Evolutionary conservation across 495 filamentous ascomycete species (phyloP), one percentile per base, ranked within the genome.

Genomic region (Podospora sp.): DNA sequence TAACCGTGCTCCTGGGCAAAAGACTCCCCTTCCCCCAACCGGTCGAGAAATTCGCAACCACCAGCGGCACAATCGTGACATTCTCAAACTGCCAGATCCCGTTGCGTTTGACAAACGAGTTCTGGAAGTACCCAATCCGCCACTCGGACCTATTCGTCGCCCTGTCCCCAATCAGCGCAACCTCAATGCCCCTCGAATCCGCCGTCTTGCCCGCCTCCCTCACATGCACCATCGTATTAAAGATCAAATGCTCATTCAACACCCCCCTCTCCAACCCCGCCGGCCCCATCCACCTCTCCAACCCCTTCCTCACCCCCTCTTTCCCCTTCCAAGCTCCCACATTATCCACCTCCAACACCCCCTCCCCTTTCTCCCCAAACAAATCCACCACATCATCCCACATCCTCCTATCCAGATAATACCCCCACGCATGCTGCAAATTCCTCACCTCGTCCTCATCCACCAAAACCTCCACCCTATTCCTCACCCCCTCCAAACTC

Each of bases 401-500:
- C 62, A 68, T 65, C 9, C 69, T 62, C 8, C 69, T 62, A 63
- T 71, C 69, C 22, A 68, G 56, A 25, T 68, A 65, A 53, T 71
- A 71, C 7, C 69, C 69, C 22, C 55, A 63, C 5, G 62, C 49
- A 52, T 71, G 69, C n/a, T 65, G 61, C 6, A 71, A 62, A 27
- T 71, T 71, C 8, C 62, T 62, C 6, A 71, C 69, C 22, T 68
- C 65, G 21, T 71, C 69, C 58, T 71, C 69, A 29, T 71, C 69
- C 35, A 66, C 66, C 40, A 71, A 55, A 5, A 49, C 21, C 14
- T 52, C 22, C 25, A 71, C 62, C 16, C 69, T 55, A 2, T 55
- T 56, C 50, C 25, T 55, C n/a, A 68, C 52, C 20, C 66, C 69
- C 27, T 60, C 57, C 9, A 14, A 46, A 2, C 5, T 46, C 40